phyloP scores from a whole-genome alignment of 345 rosid species.

The Microthlaspi erraticum region DNA sequence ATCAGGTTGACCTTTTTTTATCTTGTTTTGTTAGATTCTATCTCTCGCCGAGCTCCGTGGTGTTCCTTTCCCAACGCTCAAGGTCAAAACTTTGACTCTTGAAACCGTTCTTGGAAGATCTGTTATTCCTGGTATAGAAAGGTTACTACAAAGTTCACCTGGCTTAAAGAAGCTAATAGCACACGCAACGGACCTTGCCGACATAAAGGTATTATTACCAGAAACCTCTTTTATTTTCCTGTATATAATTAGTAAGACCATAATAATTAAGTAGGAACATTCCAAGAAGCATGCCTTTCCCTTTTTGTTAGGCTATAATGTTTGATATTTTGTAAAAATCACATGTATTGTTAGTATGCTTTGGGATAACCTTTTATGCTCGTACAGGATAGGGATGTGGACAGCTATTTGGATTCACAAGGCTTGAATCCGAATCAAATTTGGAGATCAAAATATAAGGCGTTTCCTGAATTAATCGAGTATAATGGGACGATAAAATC shows the following conservation, averaged over 20 bases:
- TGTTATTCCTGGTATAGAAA: slow-evolving; percentile 27
- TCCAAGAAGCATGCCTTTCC: not conserved
- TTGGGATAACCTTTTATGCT: not conserved
- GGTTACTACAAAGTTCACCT: slow-evolving; percentile 31
- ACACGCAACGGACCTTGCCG: not conserved
- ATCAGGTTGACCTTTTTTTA: not conserved
- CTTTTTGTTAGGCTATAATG: not conserved
- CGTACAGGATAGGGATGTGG: not conserved
- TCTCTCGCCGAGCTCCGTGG: slow-evolving; percentile 4
- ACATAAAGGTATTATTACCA: not conserved
- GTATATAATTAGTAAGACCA: not conserved
- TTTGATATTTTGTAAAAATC: not conserved
- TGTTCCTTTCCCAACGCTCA: slow-evolving; percentile 14
- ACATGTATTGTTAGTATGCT: too few relatives aligned
- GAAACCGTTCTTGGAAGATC: not conserved
- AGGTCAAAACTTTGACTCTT: slow-evolving; percentile 17
- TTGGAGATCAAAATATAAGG: slow-evolving; percentile 1
- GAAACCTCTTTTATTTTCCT: not conserved
- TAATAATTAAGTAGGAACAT: not conserved
- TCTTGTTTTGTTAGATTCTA: slow-evolving; percentile 15
- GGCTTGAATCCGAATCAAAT: not conserved
- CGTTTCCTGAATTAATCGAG: not conserved
- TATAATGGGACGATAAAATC: too few relatives aligned
- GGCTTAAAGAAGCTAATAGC: slow-evolving; percentile 9
- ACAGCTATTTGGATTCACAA: not conserved